Evolutionary conservation across 2,329 filamentous ascomycete species (phyloP).

Genomic region (Ophiocordyceps camponoti-leonardi): DNA sequence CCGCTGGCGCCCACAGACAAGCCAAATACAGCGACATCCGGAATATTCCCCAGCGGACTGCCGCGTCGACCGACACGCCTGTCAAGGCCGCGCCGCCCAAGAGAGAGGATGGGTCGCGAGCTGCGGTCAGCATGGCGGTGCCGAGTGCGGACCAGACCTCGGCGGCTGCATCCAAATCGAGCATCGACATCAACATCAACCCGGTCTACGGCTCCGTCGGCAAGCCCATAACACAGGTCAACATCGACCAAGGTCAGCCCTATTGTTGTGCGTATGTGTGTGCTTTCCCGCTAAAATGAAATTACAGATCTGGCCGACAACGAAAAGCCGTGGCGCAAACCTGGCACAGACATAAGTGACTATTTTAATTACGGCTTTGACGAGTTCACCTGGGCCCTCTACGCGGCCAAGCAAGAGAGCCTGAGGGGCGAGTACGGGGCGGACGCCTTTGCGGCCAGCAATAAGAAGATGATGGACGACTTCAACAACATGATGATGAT

Average conservation of each 20-base stretch:
- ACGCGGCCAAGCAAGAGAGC: slow-evolving; percentile 73
- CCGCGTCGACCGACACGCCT: slow-evolving; percentile 28
- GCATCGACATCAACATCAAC: slow-evolving; percentile 67
- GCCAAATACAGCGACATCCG: slow-evolving; percentile 47
- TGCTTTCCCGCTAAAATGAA: slow-evolving; percentile 1
- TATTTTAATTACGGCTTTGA: slow-evolving; percentile 99
- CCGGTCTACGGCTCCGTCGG: slow-evolving; percentile 65
- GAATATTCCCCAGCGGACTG: slow-evolving; percentile 44
- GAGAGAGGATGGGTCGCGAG: slow-evolving; percentile 24
- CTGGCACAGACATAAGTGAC: slow-evolving; percentile 85
- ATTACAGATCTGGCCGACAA: slow-evolving; percentile 49
- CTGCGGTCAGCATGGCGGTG: slow-evolving; percentile 11
- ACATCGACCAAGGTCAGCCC: slow-evolving; percentile 47
- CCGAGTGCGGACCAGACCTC: slow-evolving; percentile 37
- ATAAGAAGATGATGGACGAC: slow-evolving; percentile 66
- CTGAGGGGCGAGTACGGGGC: slow-evolving; percentile 62
- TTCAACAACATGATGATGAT: slow-evolving; percentile 55
- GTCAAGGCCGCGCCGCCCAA: slow-evolving; percentile 27
- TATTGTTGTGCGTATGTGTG: too few relatives aligned
- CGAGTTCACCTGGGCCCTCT: slow-evolving; percentile 94
- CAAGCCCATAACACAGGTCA: slow-evolving; percentile 62
- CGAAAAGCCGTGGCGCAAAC: slow-evolving; percentile 88
- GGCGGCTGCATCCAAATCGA: slow-evolving; percentile 59
- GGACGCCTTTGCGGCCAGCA: slow-evolving; percentile 41
- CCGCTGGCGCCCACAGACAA: slow-evolving; percentile 22